A percentile compares a stretch with the other conserved stretches of the same genome.
These are phyloP conservation scores for Inga laurina DNA, from an alignment of 306 rosid genomes.

Conservation along the genomic window DNA sequence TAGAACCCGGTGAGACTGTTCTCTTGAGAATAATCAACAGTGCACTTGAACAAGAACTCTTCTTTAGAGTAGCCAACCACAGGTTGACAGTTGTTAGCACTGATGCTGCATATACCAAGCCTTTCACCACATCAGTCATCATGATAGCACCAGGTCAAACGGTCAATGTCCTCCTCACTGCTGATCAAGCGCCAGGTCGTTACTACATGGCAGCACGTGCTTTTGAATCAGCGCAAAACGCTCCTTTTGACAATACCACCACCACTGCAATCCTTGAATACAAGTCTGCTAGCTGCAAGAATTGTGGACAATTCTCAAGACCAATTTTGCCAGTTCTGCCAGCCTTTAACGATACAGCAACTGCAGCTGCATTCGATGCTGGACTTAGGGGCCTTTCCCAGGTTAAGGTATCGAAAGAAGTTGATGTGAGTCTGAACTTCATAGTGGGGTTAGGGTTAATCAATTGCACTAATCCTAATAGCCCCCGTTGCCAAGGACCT, in stretches of 20 bases:
- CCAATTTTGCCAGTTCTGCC: slow-evolving; percentile 66
- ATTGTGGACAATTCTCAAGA: slow-evolving; percentile 37
- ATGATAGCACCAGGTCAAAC: slow-evolving; percentile 95
- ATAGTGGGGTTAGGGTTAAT: slow-evolving; percentile 77
- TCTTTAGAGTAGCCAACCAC: slow-evolving; percentile 81
- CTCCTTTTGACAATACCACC: slow-evolving; percentile 90
- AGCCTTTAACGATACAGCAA: slow-evolving; percentile 66
- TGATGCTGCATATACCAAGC: slow-evolving; percentile 80
- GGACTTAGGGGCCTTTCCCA: slow-evolving; percentile 57
- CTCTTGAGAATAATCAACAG: slow-evolving; percentile 76
- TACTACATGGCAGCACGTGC: slow-evolving; percentile 83
- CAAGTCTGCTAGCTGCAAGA: slow-evolving; percentile 46
- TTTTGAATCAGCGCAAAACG: slow-evolving; percentile 74
- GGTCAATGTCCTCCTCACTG: slow-evolving; percentile 71
- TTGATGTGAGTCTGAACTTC: slow-evolving; percentile 60
- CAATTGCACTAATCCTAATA: slow-evolving; percentile 81
- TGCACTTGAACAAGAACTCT: slow-evolving; percentile 88
- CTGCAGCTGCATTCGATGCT: slow-evolving; percentile 62
- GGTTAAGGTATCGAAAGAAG: slow-evolving; percentile 43
- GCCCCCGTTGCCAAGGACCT: slow-evolving; percentile 94
- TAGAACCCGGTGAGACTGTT: slow-evolving; percentile 61
- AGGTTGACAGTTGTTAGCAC: slow-evolving; percentile 69
- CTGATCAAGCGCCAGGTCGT: slow-evolving; percentile 69
- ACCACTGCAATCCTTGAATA: slow-evolving; percentile 93
- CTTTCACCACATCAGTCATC: slow-evolving; percentile 60